Conservation (phyloP, 192 early-diverging fungal species). For the Phycomyces nitens region DNA sequence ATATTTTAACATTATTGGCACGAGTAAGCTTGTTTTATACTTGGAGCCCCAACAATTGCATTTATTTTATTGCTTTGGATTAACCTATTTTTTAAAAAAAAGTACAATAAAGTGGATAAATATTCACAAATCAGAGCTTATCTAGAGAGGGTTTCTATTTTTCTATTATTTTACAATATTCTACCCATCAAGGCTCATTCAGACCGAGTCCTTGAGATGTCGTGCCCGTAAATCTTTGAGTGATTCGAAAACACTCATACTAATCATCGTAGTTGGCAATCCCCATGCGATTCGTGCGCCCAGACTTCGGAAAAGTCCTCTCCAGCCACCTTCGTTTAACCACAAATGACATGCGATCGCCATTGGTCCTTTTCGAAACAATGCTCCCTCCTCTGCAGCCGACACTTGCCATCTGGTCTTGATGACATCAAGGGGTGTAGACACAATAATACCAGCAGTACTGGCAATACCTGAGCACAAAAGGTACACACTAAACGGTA, state of each 20-base stretch:
- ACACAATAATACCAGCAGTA: slow-evolving; percentile 53
- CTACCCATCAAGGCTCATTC: too few species aligned
- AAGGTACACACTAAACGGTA: slow-evolving; percentile 58
- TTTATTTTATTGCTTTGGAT: neutral
- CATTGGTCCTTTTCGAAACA: slow-evolving; percentile 23
- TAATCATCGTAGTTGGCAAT: slow-evolving; percentile 63
- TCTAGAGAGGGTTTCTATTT: too few species aligned
- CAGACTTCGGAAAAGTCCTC: slow-evolving; percentile 62
- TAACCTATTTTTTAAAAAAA: too few species aligned
- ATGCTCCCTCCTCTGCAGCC: slow-evolving; percentile 11
- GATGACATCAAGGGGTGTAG: slow-evolving; percentile 71
- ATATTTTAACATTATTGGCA: neutral
- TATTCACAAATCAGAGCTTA: too few species aligned
- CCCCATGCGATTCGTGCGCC: slow-evolving; percentile 63
- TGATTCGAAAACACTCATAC: slow-evolving; percentile 68
- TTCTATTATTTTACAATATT: too few species aligned
- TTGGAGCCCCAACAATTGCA: neutral
- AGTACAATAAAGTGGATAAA: too few species aligned
- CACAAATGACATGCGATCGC: slow-evolving; percentile 45
- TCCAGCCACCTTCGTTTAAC: slow-evolving; percentile 39
- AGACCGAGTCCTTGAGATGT: neutral
- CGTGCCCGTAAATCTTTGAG: slow-evolving; percentile 46
- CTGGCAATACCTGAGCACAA: slow-evolving; percentile 56
- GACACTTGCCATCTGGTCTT: slow-evolving; percentile 77
- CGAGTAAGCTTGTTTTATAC: neutral